Evolutionary conservation across 2,329 filamentous ascomycete species (phyloP).

Genomic region (Aspergillus novofumigatus): DNA sequence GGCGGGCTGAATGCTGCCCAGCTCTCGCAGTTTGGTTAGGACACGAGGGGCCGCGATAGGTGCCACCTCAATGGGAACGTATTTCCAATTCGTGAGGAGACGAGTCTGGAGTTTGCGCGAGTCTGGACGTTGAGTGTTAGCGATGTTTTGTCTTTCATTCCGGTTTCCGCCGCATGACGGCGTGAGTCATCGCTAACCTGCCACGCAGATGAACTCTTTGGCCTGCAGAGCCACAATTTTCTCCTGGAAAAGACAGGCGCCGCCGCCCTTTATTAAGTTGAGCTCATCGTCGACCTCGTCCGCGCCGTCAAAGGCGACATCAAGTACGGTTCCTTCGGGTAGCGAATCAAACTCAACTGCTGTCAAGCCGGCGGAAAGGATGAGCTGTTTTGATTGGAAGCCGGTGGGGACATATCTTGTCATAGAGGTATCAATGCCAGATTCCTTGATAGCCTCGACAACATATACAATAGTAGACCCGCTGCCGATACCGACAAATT

Average conservation of each 20-base stretch:
- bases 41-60: conserved; percentile 78
- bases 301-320: conserved; percentile 92
- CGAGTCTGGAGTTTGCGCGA: conserved; percentile 81
- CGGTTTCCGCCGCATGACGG: not conserved
- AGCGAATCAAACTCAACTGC: conserved; percentile 75
- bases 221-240: conserved; percentile 86
- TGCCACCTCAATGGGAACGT: conserved; percentile 88
- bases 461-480: conserved; percentile 65
- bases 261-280: conserved; percentile 96
- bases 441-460: conserved; percentile 58
- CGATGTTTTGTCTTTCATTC: not conserved
- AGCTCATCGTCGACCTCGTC: conserved; percentile 94
- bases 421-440: conserved; percentile 41
- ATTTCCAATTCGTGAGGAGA: conserved; percentile 72
- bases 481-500: conserved; percentile 61
- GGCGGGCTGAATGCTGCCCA: conserved; percentile 68
- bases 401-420: conserved; percentile 93
- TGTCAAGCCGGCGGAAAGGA: conserved; percentile 70
- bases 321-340: conserved; percentile 61
- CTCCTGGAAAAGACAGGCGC: conserved; percentile 96
- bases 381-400: conserved; percentile 82
- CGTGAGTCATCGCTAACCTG: conserved; percentile 51
- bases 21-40: conserved; percentile 62
- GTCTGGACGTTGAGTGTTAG: conserved; percentile 49
- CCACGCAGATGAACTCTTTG: conserved; percentile 82